Conservation (phyloP, 2,329 filamentous ascomycete species). For the Colletotrichum sojae region DNA sequence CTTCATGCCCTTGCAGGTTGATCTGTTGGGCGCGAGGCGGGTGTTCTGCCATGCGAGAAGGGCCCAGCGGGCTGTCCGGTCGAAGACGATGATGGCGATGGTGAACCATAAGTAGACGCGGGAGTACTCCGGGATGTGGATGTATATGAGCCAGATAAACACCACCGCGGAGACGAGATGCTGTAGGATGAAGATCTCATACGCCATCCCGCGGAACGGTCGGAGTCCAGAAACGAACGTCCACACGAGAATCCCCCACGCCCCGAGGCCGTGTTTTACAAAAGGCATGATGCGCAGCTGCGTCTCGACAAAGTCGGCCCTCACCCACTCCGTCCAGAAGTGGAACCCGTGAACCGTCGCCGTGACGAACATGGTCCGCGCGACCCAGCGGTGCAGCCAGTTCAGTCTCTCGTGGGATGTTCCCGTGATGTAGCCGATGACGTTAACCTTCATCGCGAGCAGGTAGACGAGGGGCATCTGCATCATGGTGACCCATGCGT, state of each 20-base stretch:
- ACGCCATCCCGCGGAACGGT: constrained; percentile 75
- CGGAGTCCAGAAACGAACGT: constrained; percentile 73
- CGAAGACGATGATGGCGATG: constrained; percentile 73
- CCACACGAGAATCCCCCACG: constrained; percentile 77
- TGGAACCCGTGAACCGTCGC: constrained; percentile 79
- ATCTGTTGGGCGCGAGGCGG: constrained; percentile 56
- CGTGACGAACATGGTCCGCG: constrained; percentile 77
- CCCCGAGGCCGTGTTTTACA: constrained; percentile 73
- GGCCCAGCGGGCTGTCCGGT: constrained; percentile 68
- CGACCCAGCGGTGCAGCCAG: constrained; percentile 82
- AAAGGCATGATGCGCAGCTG: constrained; percentile 71
- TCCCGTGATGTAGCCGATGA: constrained; percentile 73
- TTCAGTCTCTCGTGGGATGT: constrained; percentile 78
- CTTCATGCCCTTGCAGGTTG: constrained; percentile 62
- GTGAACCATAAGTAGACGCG: constrained; percentile 77
- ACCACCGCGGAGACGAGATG: constrained; percentile 74
- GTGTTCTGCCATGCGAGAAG: constrained; percentile 68
- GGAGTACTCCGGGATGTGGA: constrained; percentile 73
- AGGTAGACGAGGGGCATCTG: constrained; percentile 77
- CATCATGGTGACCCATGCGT: constrained; percentile 75
- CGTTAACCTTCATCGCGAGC: constrained; percentile 70
- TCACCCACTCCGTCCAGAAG: constrained; percentile 76
- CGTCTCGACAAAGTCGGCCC: constrained; percentile 69
- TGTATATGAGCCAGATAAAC: constrained; percentile 74
- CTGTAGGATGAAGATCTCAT: constrained; percentile 79